Base-by-base conservation (phyloP, 129 eudicot species). In the Sambucus nigra region DNA sequence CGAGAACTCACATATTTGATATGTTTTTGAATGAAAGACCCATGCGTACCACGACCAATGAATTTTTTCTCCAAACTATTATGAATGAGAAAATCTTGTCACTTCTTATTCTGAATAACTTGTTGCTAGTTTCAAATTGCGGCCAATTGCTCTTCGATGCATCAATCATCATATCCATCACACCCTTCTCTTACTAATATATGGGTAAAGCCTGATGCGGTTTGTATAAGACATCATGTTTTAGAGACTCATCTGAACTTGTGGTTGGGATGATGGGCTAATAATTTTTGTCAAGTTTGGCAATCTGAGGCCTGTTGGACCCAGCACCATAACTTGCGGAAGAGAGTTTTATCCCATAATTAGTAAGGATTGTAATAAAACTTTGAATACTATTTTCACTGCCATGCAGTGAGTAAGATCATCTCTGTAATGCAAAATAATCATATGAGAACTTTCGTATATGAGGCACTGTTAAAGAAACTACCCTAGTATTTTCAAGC, bases 11-110 rank as follows among this genome's bases (percentile, higher is more conserved):
- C 4, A 2, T 53, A 53, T 28, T 24, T 18, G 25, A 57, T 55
- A 66, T 57, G 42, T 56, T 66, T 55, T 55, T 66, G 64, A 66
- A 66, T 66, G 55, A 58, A 66, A 66, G 65, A 53, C 39, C 53
- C 72, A 48, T 56, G 53, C 48, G 53, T 57, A 32, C 51, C 38
- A 7, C 38, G 16, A 15, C 33, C 49, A 3, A 26, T 60, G 49
- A 53, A 45, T 27, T 51, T 59, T 51, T 28, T 18, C 51, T 35
- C 45, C 7, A 47, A 47, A 47, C 2, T 19, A 2, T 35, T 15
- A 35, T 7, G 9, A 35, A 35, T 35, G 13, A 7, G 42, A n/a
- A n/a, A n/a, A n/a, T n/a, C n/a, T n/a, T n/a, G n/a, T n/a, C n/a
- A n/a, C n/a, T n/a, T n/a, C n/a, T n/a, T n/a, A n/a, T n/a, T n/a